Evolutionary conservation across 371 early-diverging fungal genomes (phyloP), one percentile per base, ranked within the genome.

Genomic region (Mucor racemosus): DNA sequence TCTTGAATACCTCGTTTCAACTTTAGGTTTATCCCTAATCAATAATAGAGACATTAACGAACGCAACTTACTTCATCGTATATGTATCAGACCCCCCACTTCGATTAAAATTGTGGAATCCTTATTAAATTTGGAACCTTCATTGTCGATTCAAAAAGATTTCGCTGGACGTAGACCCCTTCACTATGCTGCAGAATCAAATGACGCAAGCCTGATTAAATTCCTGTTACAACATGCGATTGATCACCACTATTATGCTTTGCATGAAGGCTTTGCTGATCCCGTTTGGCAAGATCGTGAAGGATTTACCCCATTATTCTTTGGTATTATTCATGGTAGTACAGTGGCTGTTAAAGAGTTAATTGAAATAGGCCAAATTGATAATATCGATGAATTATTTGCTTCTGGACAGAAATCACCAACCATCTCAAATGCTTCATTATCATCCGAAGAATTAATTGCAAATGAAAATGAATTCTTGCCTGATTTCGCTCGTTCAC

Each of bases 231-330:
- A 65, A 3, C 80, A 88, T 71, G 76, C 88, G 2, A 76, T 84
- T 13, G 48, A 66, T 2, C 70, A 77, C 5, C 73, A 72, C 0
- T 73, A 88, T 46, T 87, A 85, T 48, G 62, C 71, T 26, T 61
- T 72, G 6, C 14, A 58, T 1, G 55, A 26, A 8, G 80, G 81
- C 10, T 84, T 88, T 71, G 69, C 81, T 0, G 78, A 74, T 63
- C 75, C 73, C 7, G 62, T 64, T 5, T 88, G 88, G 91, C 82
- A 83, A 36, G 88, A 92, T 53, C 78, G 85, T 13, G 91, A 91
- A 67, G 92, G 90, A 2, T 86, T 85, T 65, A 88, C 86, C 0
- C 91, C 92, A 1, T 60, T 92, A 3, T 89, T 92, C 57, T 86
- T 88, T 64, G 89, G 90, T 19, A 87, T 90, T 8, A 67, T 88